Conservation (phyloP, 108 stramenopile genomes). For the Discostella stelligeroides region DNA sequence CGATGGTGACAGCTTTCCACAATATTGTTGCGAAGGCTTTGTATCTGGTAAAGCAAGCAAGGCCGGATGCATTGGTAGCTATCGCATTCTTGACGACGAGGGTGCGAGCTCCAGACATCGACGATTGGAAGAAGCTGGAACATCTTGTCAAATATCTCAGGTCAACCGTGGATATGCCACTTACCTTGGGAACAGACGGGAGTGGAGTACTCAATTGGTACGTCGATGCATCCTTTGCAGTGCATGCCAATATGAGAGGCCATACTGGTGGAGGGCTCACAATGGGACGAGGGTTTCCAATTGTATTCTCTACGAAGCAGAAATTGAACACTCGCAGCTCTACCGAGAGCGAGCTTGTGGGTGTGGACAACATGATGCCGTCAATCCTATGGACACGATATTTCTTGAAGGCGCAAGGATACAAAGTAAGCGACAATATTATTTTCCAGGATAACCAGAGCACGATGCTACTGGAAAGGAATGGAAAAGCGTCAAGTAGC, state of each 20-base stretch:
- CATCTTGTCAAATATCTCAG: constrained; percentile 5
- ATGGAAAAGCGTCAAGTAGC: constrained; percentile 9
- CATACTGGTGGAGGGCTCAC: constrained; percentile 17
- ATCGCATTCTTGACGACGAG: constrained; percentile 2
- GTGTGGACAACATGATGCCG: constrained; percentile 31
- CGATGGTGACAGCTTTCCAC: background rate
- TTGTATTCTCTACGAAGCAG: constrained; percentile 14
- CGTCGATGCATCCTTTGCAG: constrained; percentile 28
- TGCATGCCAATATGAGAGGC: constrained; percentile 11
- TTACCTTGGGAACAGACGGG: background rate
- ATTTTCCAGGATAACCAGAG: constrained; percentile 36
- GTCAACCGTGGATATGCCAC: background rate
- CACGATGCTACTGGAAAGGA: constrained; percentile 23
- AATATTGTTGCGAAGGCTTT: constrained; percentile 1
- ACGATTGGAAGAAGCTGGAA: constrained; percentile 4
- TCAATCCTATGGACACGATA: constrained; percentile 34
- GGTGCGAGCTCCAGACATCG: background rate
- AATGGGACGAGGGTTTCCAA: constrained; percentile 16
- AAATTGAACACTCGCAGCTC: constrained; percentile 47
- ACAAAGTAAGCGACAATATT: constrained; percentile 14
- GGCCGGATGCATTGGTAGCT: constrained; percentile 1
- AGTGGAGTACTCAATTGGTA: constrained; percentile 9
- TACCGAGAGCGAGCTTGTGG: constrained; percentile 43
- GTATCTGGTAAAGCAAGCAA: background rate
- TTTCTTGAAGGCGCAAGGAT: constrained; percentile 35